Conservation (phyloP, 495 filamentous ascomycete genomes). For the Cercophora scortea region DNA sequence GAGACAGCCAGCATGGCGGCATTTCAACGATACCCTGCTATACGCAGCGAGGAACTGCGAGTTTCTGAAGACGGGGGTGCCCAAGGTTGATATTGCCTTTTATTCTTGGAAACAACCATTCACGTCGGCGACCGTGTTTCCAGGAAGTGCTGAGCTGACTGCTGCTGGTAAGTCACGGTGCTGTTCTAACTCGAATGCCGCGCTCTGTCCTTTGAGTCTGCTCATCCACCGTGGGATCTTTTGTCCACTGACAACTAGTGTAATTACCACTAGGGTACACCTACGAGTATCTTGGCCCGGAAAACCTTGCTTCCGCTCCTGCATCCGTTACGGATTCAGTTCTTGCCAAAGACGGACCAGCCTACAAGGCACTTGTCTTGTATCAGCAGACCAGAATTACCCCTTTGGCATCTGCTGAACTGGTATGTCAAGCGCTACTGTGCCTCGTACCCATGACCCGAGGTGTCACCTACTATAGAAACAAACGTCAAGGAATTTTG, state of each 20-base stretch:
- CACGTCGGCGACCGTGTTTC: slow-evolving; percentile 6
- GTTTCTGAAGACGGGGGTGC: slow-evolving; percentile 31
- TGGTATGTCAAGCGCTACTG: slow-evolving; percentile 4
- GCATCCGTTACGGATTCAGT: slow-evolving; percentile 25
- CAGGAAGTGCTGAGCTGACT: slow-evolving; percentile 1
- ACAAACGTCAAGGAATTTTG: too few relatives aligned
- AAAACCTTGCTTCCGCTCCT: slow-evolving; percentile 33
- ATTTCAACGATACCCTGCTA: slow-evolving; percentile 30
- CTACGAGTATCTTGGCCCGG: slow-evolving; percentile 42
- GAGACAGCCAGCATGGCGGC: slow-evolving; percentile 37
- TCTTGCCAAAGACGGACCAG: slow-evolving; percentile 32
- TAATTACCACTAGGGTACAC: slow-evolving; percentile 28
- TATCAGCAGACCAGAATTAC: slow-evolving; percentile 32
- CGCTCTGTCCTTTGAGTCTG: too few relatives aligned
- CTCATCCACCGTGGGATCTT: too few relatives aligned
- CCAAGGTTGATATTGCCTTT: slow-evolving; percentile 37
- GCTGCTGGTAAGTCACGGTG: slow-evolving; percentile 9
- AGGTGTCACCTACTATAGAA: too few relatives aligned
- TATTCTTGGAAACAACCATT: slow-evolving; percentile 16
- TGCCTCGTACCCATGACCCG: too few relatives aligned
- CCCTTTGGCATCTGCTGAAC: slow-evolving; percentile 20
- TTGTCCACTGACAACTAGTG: background rate
- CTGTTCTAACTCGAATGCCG: background rate
- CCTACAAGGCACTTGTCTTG: slow-evolving; percentile 39
- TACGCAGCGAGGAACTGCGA: slow-evolving; percentile 32